Percentiles rank a stretch among this genome's conserved stretches.
Conservation (phyloP, 768 basidiomycete genomes). For the Boletus eberwhitei region DNA sequence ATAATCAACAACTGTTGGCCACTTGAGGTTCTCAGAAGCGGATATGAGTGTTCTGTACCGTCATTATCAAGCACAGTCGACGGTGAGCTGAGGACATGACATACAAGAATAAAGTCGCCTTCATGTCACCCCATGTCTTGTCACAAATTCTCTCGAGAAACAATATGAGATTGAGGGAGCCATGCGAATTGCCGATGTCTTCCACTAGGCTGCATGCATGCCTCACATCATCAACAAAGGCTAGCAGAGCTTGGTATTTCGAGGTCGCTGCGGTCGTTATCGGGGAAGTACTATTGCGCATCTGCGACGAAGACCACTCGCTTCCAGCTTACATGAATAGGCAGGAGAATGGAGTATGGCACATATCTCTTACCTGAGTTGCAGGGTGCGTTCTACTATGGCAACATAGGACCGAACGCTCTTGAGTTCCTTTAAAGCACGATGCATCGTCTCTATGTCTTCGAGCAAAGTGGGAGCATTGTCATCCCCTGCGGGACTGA, state of each 20-base stretch:
- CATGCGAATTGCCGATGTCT: conserved; percentile 42
- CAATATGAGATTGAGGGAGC: conserved; percentile 54
- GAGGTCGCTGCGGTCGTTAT: conserved; percentile 48
- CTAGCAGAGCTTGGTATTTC: conserved; percentile 58
- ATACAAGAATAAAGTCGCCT: conserved; percentile 58
- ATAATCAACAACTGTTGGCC: conserved; percentile 80
- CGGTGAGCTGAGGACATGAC: conserved; percentile 22
- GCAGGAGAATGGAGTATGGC: not conserved
- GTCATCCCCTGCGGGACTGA: conserved; percentile 41
- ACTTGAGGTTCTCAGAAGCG: conserved; percentile 72
- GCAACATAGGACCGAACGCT: conserved; percentile 74
- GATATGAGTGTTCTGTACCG: conserved; percentile 53
- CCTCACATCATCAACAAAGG: conserved; percentile 52
- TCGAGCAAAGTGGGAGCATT: conserved; percentile 68
- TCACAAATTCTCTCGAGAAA: conserved; percentile 64
- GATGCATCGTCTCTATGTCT: conserved; percentile 77
- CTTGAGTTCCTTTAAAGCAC: conserved; percentile 72
- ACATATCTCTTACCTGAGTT: conserved; percentile 56
- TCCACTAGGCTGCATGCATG: conserved; percentile 44
- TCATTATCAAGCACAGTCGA: not conserved
- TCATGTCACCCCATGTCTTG: conserved; percentile 77
- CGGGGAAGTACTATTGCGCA: conserved; percentile 36
- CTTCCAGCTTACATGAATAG: conserved; percentile 35
- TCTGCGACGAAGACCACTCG: conserved; percentile 55
- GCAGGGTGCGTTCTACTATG: conserved; percentile 65